Evolutionary conservation across 2,329 filamentous ascomycete genomes (phyloP).

Genomic region (Diplodia seriata): DNA sequence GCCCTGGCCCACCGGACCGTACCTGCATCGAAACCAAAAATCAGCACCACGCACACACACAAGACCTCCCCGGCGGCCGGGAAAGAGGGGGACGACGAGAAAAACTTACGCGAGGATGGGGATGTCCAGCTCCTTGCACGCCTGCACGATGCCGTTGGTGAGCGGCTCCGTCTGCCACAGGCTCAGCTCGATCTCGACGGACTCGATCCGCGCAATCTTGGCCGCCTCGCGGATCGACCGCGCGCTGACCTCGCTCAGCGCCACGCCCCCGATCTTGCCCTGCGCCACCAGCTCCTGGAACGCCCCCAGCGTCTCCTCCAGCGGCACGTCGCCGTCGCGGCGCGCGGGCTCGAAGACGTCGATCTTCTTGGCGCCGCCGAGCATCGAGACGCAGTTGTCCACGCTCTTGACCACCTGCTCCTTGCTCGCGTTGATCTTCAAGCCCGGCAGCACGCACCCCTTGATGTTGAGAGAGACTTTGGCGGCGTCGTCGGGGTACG

Average conservation of each 20-base stretch:
- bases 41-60: no score
- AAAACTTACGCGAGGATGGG: slow-evolving; percentile 64
- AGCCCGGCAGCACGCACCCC: slow-evolving; percentile 36
- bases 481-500: slow-evolving; percentile 51
- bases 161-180: slow-evolving; percentile 64
- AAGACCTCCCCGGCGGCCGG: no score
- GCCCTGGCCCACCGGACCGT: slow-evolving; percentile 64
- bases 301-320: not conserved
- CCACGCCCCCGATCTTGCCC: slow-evolving; percentile 55
- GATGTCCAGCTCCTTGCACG: slow-evolving; percentile 68
- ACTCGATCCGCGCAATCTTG: slow-evolving; percentile 61
- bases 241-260: slow-evolving; percentile 55
- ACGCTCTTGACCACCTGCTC: slow-evolving; percentile 1
- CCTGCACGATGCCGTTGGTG: slow-evolving; percentile 64
- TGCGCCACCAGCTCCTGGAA: slow-evolving; percentile 46
- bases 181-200: slow-evolving; percentile 67
- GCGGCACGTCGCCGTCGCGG: not conserved
- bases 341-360: slow-evolving; percentile 19
- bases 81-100: slow-evolving; percentile 60
- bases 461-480: slow-evolving; percentile 53
- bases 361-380: not conserved
- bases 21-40: slow-evolving; percentile 49
- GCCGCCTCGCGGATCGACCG: slow-evolving; percentile 56
- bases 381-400: not conserved
- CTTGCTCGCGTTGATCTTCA: not conserved